phyloP scores from a whole-genome alignment of 2,329 filamentous ascomycete genomes.

The Cladosporium phlei region DNA sequence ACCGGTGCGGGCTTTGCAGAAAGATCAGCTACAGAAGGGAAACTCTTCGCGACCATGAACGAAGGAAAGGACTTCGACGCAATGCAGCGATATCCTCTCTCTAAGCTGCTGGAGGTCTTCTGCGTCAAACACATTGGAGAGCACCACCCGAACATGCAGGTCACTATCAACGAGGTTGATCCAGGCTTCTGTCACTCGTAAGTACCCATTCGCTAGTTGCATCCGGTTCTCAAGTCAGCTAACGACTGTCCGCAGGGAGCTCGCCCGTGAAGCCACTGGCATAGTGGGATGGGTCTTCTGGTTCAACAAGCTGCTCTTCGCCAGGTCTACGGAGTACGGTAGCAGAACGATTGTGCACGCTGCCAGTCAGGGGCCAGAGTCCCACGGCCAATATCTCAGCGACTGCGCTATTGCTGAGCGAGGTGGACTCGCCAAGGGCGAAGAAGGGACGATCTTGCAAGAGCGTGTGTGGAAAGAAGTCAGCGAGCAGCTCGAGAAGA shows the following conservation, averaged over 20 bases:
- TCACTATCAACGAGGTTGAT: conserved; percentile 48
- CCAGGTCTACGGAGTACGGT: conserved; percentile 37
- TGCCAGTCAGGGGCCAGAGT: conserved; percentile 11
- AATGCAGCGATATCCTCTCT: conserved; percentile 37
- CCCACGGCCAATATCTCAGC: conserved; percentile 3
- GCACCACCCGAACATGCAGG: conserved; percentile 22
- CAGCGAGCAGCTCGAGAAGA: conserved; percentile 35
- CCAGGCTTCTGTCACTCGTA: conserved; percentile 46
- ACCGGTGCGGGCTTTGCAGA: conserved; percentile 29
- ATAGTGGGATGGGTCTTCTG: conserved; percentile 1
- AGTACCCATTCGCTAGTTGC: not conserved
- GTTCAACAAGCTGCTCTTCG: conserved; percentile 25
- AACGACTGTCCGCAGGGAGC: not conserved
- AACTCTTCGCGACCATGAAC: conserved; percentile 34
- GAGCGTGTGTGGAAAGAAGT: conserved; percentile 39
- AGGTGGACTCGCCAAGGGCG: conserved; percentile 32
- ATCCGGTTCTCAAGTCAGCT: not conserved
- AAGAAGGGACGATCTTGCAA: conserved; percentile 34
- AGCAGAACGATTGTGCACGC: conserved; percentile 38
- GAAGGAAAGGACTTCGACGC: conserved; percentile 28
- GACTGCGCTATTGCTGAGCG: conserved; percentile 15
- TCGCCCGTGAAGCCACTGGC: not conserved
- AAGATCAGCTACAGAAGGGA: conserved; percentile 22
- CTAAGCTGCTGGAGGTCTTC: conserved; percentile 44
- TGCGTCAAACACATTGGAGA: conserved; percentile 37